phyloP scores from a whole-genome alignment of 2,329 filamentous ascomycete genomes.

The Rhinocladiella similis region DNA sequence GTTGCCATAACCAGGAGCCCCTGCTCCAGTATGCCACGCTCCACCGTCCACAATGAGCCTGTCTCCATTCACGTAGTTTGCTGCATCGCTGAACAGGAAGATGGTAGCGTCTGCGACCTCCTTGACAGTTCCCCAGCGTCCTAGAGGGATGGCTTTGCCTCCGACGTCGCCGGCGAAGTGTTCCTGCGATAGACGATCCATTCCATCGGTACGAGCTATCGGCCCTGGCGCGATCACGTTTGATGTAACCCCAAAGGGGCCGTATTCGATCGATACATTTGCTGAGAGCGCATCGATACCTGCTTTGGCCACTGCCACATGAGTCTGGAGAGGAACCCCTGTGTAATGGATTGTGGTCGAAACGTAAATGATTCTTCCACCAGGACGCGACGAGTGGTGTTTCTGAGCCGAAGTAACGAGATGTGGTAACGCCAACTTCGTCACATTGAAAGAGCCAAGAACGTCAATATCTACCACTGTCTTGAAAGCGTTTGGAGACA shows the following conservation, averaged over 20 bases:
- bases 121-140: conserved; percentile 73
- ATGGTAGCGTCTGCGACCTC: conserved; percentile 93
- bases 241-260: conserved; percentile 78
- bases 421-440: too few relatives aligned
- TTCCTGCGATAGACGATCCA: conserved; percentile 36
- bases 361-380: too few relatives aligned
- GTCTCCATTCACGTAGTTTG: conserved; percentile 83
- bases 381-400: too few relatives aligned
- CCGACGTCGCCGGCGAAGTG: too few relatives aligned
- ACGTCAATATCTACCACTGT: too few relatives aligned
- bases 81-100: conserved; percentile 81
- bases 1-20: too few relatives aligned
- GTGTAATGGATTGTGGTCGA: conserved; percentile 86
- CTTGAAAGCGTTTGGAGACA: too few relatives aligned
- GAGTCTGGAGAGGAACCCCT: conserved; percentile 79
- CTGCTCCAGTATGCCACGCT: too few relatives aligned
- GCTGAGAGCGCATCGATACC: conserved; percentile 81
- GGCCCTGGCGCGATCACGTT: conserved; percentile 87
- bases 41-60: not conserved
- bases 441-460: too few relatives aligned
- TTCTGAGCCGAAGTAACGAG: too few relatives aligned
- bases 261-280: conserved; percentile 81
- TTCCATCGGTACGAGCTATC: conserved; percentile 79
- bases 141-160: conserved; percentile 55
- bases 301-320: conserved; percentile 88